Percentiles rank a stretch among this genome's conserved stretches.
These are phyloP conservation scores for Parachaetomium inaequale DNA, from an alignment of 495 filamentous ascomycete species.

Conservation along the genomic window DNA sequence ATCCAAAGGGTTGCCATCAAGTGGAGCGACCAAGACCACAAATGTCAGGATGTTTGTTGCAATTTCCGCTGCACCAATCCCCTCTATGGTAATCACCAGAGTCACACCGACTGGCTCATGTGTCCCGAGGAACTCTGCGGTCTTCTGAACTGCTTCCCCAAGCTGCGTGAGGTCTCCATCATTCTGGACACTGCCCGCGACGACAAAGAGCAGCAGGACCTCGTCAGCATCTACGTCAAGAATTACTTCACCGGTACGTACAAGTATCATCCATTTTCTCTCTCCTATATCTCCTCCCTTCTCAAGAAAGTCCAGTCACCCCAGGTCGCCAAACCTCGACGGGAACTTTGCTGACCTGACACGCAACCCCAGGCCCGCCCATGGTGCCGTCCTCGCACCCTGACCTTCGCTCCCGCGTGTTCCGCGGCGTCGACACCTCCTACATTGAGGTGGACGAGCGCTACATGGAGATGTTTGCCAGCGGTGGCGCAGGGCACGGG, in stretches of 20 bases:
- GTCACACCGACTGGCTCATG: not conserved
- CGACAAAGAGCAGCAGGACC: not conserved
- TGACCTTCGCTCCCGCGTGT: no score
- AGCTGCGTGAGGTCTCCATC: slow-evolving; percentile 27
- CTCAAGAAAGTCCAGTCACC: no score
- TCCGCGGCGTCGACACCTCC: no score
- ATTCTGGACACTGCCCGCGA: not conserved
- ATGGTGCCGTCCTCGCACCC: no score
- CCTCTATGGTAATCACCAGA: no score
- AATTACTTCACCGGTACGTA: slow-evolving; percentile 8
- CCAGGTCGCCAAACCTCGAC: no score
- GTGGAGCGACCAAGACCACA: not conserved
- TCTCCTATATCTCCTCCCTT: not conserved
- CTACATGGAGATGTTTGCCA: no score
- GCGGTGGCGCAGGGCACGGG: no score
- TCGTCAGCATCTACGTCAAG: not conserved
- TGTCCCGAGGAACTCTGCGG: slow-evolving; percentile 19
- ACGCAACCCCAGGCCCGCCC: no score
- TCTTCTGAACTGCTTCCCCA: slow-evolving; percentile 23
- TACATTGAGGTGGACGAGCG: no score
- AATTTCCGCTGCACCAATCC: slow-evolving; percentile 5
- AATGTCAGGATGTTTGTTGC: not conserved
- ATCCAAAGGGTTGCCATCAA: slow-evolving; percentile 3
- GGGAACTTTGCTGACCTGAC: no score
- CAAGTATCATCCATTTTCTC: not conserved